Evolutionary conservation across 2,329 filamentous ascomycete species (phyloP).

Genomic region (Beauveria australis): DNA sequence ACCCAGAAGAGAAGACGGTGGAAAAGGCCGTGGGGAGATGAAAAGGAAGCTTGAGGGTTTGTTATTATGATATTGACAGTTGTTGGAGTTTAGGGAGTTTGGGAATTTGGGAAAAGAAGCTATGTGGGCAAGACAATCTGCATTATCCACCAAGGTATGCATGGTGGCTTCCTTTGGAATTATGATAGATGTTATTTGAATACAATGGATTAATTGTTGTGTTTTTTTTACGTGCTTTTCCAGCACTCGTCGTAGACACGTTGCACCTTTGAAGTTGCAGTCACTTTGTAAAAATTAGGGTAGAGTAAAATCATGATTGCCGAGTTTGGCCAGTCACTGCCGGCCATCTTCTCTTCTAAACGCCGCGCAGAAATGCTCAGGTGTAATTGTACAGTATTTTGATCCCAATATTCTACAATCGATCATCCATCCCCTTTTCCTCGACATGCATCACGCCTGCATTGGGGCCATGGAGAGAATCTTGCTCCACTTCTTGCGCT

Average conservation of each 20-base stretch:
- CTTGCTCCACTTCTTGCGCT: slow-evolving; percentile 95
- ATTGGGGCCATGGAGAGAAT: slow-evolving; percentile 88
- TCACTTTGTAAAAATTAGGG: neutral
- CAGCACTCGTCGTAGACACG: neutral
- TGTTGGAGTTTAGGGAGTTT: neutral
- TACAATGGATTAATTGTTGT: neutral
- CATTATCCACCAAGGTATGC: neutral
- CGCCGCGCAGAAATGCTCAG: slow-evolving; percentile 27
- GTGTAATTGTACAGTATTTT: slow-evolving; percentile 20
- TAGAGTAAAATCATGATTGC: slow-evolving; percentile 5
- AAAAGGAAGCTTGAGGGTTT: neutral
- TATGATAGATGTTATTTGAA: neutral
- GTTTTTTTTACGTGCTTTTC: no score
- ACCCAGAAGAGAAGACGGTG: slow-evolving; percentile 1
- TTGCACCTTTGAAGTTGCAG: neutral
- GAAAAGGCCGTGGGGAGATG: neutral
- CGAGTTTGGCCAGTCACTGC: neutral
- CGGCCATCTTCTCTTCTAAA: slow-evolving; percentile 18
- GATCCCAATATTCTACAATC: no score
- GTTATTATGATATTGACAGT: neutral
- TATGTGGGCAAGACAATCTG: neutral
- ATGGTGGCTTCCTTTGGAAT: neutral
- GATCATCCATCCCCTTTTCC: neutral
- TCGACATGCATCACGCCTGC: slow-evolving; percentile 37
- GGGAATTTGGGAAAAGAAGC: no score